Conservation (phyloP, 345 rosid species). For the Mallotus nudiflorus region DNA sequence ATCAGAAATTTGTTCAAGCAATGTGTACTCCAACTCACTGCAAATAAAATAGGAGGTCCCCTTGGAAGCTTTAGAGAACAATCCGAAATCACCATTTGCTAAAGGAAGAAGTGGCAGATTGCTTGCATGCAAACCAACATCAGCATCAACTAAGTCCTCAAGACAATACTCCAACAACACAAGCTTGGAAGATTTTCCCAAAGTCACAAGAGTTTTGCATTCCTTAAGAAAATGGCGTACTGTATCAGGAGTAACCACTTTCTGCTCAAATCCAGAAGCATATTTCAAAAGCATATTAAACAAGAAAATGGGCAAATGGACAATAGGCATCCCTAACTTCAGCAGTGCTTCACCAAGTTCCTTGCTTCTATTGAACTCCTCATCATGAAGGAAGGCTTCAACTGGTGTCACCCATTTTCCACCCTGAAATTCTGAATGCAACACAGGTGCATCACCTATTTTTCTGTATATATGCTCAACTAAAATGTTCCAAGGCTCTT, state of each 20-base stretch:
- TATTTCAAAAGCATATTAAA: slow-evolving; percentile 69
- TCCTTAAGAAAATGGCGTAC: slow-evolving; percentile 69
- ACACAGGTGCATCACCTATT: slow-evolving; percentile 53
- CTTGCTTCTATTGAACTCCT: slow-evolving; percentile 61
- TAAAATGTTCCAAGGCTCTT: slow-evolving; percentile 91
- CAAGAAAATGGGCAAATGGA: slow-evolving; percentile 66
- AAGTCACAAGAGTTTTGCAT: slow-evolving; percentile 46
- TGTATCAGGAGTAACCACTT: slow-evolving; percentile 81
- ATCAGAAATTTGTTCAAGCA: slow-evolving; percentile 67
- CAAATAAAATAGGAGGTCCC: slow-evolving; percentile 67
- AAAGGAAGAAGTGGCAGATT: slow-evolving; percentile 78
- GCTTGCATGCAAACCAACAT: slow-evolving; percentile 54
- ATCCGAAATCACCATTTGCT: slow-evolving; percentile 80
- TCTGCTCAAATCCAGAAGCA: slow-evolving; percentile 58
- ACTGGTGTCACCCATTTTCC: slow-evolving; percentile 81
- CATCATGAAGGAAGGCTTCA: slow-evolving; percentile 87
- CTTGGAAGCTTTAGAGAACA: slow-evolving; percentile 51
- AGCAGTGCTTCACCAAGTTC: slow-evolving; percentile 75
- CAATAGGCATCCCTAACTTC: slow-evolving; percentile 81
- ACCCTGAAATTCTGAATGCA: slow-evolving; percentile 68
- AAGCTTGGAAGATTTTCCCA: slow-evolving; percentile 64
- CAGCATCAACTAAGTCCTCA: slow-evolving; percentile 82
- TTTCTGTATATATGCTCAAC: slow-evolving; percentile 77
- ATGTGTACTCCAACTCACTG: slow-evolving; percentile 64
- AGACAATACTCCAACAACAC: slow-evolving; percentile 87